Percentiles rank a stretch among this genome's conserved stretches.
Conservation (phyloP, 805 yeast species). For the Lipomyces japonicus region DNA sequence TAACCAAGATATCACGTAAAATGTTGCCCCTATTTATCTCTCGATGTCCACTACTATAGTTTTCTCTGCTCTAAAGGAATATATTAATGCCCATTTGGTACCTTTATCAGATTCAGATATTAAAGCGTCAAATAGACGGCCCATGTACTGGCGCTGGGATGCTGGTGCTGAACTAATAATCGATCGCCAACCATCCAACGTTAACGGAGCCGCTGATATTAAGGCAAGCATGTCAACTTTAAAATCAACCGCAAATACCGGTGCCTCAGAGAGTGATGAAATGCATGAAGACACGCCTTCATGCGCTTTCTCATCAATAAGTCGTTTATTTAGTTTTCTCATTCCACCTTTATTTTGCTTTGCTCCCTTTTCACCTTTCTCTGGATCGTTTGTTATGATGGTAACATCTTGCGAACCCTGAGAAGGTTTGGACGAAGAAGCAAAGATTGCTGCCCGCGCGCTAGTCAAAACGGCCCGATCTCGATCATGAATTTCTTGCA, state of each 20-base stretch:
- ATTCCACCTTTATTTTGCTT: slow-evolving; percentile 72
- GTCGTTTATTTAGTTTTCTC: slow-evolving; percentile 39
- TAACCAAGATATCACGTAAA: neutral
- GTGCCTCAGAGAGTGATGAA: slow-evolving; percentile 56
- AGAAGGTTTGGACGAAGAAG: neutral
- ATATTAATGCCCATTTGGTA: slow-evolving; percentile 69
- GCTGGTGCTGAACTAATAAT: slow-evolving; percentile 79
- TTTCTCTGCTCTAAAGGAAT: slow-evolving; percentile 73
- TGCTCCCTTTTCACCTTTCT: slow-evolving; percentile 56
- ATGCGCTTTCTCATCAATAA: slow-evolving; percentile 57
- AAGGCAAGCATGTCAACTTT: slow-evolving; percentile 82
- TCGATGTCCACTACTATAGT: slow-evolving; percentile 65
- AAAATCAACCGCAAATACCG: slow-evolving; percentile 72
- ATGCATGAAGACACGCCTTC: slow-evolving; percentile 55
- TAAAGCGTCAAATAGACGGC: slow-evolving; percentile 66
- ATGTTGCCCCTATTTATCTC: slow-evolving; percentile 7
- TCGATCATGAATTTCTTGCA: slow-evolving; percentile 35
- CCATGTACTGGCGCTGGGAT: slow-evolving; percentile 74
- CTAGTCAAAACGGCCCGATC: neutral
- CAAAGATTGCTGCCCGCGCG: neutral
- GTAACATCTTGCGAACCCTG: slow-evolving; percentile 50
- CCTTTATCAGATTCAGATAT: slow-evolving; percentile 51
- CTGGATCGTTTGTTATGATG: slow-evolving; percentile 75
- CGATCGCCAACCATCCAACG: slow-evolving; percentile 65
- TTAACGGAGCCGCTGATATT: slow-evolving; percentile 70